Conservation (phyloP, 2,329 filamentous ascomycete genomes). For the Colletotrichum cereale region DNA sequence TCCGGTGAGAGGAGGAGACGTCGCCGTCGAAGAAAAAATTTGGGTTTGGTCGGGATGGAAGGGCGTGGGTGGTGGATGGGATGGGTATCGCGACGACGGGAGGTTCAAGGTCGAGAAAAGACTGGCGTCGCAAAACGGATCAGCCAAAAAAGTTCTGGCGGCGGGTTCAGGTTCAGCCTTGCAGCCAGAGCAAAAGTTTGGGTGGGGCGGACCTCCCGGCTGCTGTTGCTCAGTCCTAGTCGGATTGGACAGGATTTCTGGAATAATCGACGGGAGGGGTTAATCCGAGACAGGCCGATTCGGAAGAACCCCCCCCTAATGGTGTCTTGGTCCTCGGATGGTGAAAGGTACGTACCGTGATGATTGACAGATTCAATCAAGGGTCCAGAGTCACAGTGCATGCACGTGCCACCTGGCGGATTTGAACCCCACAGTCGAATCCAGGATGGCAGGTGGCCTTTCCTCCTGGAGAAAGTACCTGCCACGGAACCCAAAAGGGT, state of each 20-base stretch:
- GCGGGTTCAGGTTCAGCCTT: slow-evolving; percentile 36
- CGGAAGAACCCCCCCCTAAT: not conserved
- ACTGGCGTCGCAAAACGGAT: slow-evolving; percentile 32
- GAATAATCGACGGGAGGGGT: slow-evolving; percentile 15
- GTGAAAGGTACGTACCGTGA: not conserved
- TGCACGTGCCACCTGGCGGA: slow-evolving; percentile 31
- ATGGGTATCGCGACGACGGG: slow-evolving; percentile 3
- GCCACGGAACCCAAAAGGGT: slow-evolving; percentile 40
- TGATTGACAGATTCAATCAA: slow-evolving; percentile 11
- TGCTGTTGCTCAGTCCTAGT: slow-evolving; percentile 18
- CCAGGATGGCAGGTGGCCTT: slow-evolving; percentile 36
- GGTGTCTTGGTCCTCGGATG: not conserved
- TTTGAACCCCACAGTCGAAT: slow-evolving; percentile 35
- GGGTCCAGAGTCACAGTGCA: slow-evolving; percentile 29
- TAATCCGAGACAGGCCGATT: slow-evolving; percentile 10
- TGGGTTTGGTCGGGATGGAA: not conserved
- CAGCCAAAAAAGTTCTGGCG: slow-evolving; percentile 38
- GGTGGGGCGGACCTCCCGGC: slow-evolving; percentile 22
- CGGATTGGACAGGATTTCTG: slow-evolving; percentile 21
- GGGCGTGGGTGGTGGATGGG: slow-evolving; percentile 10
- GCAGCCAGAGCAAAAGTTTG: slow-evolving; percentile 32
- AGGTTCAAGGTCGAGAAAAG: slow-evolving; percentile 28
- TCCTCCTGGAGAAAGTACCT: slow-evolving; percentile 31
- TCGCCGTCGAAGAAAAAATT: slow-evolving; percentile 2
- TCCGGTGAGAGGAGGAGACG: not conserved